Base-by-base conservation (phyloP, 768 basidiomycete species). In the Infundibulicybe gibba region DNA sequence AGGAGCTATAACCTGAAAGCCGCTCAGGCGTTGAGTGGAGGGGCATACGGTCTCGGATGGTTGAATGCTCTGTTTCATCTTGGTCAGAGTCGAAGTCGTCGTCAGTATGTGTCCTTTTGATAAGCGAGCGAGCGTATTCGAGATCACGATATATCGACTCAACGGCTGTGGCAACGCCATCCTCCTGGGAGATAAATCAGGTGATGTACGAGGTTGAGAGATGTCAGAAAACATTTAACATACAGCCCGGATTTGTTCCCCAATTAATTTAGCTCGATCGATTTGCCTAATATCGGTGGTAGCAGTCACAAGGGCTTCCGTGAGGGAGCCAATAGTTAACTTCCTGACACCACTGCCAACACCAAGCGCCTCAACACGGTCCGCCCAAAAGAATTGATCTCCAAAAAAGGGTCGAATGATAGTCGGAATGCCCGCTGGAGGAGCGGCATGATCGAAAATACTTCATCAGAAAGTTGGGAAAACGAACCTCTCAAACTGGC, bases 321-420 rank as follows among this genome's bases (percentile, higher is more conserved):
- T 79, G 47, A 99, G 68, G 41, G 71, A 72, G 13, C 89, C 80
- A 12, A 86, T 84, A 10, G 89, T 93, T 46, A 98, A 72, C 64
- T 94, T 95, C 55, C 90, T 81, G 43, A 99, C 85, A 43, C 87
- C 82, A 25, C 84, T 76, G 39, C 95, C 97, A 41, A 98, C 82
- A 32, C 94, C 94, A 35, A 99, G 76, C 2, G 94, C 92, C 64
- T 97, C 93, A n/a, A 97, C 92, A 21, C 95, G 86, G 64, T 99
- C 92, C 3, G 92, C 91, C 93, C 93, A 98, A 69, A 97, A 95
- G 63, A 87, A 91, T 58, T 97, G 94, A 63, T 97, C 94, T 2
- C 97, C 95, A 57, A 98, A 99, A 78, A 98, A 99, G 0, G 97
- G 95, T 52, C 85, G 85, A 61, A 98, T 92, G 57, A 99, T 88